Evolutionary conservation across 768 basidiomycete species (phyloP), one percentile per base, ranked within the genome.

Genomic region (Suillus paluster): DNA sequence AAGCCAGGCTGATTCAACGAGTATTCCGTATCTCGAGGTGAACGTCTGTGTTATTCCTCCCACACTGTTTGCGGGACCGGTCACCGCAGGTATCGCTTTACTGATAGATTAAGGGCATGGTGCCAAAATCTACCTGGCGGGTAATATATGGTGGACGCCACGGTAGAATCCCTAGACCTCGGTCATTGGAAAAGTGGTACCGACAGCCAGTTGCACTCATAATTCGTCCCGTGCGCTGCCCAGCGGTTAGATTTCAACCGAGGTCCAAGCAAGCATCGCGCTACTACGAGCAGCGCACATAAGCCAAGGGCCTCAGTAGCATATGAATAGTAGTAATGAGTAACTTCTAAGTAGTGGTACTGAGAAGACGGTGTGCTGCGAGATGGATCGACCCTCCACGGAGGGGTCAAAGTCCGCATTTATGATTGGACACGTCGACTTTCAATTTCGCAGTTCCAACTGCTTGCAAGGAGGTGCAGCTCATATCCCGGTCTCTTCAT

Each of bases 361-460:
- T n/a, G n/a, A n/a, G n/a, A n/a, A n/a, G n/a, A n/a, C n/a, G n/a
- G n/a, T n/a, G n/a, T 42, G 8, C 10, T 5, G 12, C 11, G 25
- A 49, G 25, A 10, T 50, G 27, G 11, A 11, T 27, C 36, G 53
- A 54, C 53, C 53, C 53, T 23, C 36, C 14, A 36, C 2, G 9
- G 53, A 54, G 53, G 53, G 53, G 53, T 54, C 53, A 54, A 34
- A 21, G 52, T 53, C n/a, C 12, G 33, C 33, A 34, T 50, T 54
- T 19, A 57, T n/a, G n/a, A n/a, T 57, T 39, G 25, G 41, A 68
- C 71, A 74, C 73, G 73, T 73, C 65, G 49, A 60, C 70, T 45
- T 58, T 60, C 46, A 15, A 27, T 62, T 38, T 45, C 39, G 38
- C 39, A 39, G 17, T 56, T 46, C 17, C 53, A 25, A 27, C n/a